Evolutionary conservation across 768 basidiomycete species (phyloP), one percentile per base, ranked within the genome.

Genomic region (Boletus sp.): DNA sequence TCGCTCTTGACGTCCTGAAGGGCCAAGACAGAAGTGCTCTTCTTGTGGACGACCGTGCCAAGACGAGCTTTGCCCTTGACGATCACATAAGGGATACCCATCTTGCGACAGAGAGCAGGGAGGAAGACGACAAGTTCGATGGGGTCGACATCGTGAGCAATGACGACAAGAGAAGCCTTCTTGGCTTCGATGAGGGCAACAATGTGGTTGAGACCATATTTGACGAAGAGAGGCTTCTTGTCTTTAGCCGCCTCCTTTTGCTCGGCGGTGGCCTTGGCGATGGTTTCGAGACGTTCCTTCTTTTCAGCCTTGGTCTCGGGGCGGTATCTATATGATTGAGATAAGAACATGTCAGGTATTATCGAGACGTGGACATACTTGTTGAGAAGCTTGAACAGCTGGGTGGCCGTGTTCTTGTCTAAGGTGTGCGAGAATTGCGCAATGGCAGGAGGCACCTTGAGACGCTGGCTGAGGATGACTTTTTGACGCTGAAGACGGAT

Each of bases 81-180:
- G 64, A 99, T 97, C 62, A 94, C 92, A 78, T 98, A 98, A 40
- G 95, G 95, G 35, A 98, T 90, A 74, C 95, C 95, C 95, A 98
- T 98, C 87, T 98, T 98, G 77, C 94, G 89, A 81, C 96, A 98
- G 58, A 98, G 87, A 54, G 96, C 94, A 55, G 96, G 96, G 58
- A 98, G 83, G 88, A 92, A 98, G 77, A 99, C 85, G 63, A 99
- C 96, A 67, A 99, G 89, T 79, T 99, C 96, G 62, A 98, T 97
- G 41, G 96, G 96, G 82, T 99, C 96, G 59, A 99, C 96, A 73
- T 98, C 95, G 73, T 98, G 93, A 37, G 91, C 94, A 64, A 98
- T 96, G 77, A 94, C 84, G 63, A 98, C 95, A 57, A 98, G 87
- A 45, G 89, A 83, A 40, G 95, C 95, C 81, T 98, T 98, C 85